These are phyloP conservation scores for Saccharomyces hybrid DNA, from an alignment of 1,139 yeast species.

Conservation along the genomic window DNA sequence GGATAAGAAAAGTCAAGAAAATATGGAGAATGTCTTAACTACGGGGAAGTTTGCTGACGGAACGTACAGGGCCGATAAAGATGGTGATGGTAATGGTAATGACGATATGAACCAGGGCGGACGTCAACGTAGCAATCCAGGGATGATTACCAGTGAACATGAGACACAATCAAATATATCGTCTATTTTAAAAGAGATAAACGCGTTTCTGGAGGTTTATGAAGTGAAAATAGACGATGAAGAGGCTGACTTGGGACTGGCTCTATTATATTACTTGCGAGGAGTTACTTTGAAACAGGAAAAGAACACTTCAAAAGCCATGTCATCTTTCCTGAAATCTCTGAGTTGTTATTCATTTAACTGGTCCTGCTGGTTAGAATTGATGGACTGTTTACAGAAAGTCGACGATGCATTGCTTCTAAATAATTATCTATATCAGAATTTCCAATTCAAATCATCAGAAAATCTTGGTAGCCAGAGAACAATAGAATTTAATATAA, in stretches of 20 bases:
- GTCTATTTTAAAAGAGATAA: constrained; percentile 35
- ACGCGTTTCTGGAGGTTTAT: constrained; percentile 31
- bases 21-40: constrained; percentile 52
- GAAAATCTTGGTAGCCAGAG: constrained; percentile 15
- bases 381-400: constrained; percentile 54
- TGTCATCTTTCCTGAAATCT: constrained; percentile 50
- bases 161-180: constrained; percentile 22
- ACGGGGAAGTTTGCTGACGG: constrained; percentile 17
- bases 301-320: constrained; percentile 53
- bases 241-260: constrained; percentile 18
- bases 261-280: constrained; percentile 56
- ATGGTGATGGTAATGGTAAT: constrained; percentile 3
- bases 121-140: neutral
- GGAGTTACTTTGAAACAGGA: constrained; percentile 61
- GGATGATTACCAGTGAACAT: constrained; percentile 13
- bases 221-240: constrained; percentile 31
- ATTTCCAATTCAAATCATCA: constrained; percentile 20
- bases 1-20: constrained; percentile 68
- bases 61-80: constrained; percentile 3
- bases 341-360: constrained; percentile 60
- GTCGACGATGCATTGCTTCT: constrained; percentile 54
- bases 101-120: neutral
- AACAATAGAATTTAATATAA: constrained; percentile 32
- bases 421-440: constrained; percentile 35
- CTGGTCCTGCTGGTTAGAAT: constrained; percentile 92